Base-by-base conservation (phyloP, 106 monocot species). In the Cymbidium sinense region DNA sequence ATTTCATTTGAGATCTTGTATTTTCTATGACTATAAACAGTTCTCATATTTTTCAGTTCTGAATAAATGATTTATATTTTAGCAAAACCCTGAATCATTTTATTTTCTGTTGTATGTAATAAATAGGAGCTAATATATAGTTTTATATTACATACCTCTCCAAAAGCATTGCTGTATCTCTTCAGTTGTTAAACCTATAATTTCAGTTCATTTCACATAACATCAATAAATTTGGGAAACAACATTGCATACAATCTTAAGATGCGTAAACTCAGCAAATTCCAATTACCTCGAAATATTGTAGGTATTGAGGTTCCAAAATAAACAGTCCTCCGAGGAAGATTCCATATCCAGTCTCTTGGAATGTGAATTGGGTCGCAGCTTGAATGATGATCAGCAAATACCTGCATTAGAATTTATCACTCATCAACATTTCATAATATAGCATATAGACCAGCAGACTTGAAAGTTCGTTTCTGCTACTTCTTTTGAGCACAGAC, bases 141-240 rank as follows among this genome's bases (percentile, higher is more conserved):
- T 58, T 11, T 31, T 67, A 17, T 3, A 21, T 55, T 34, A 44
- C 81, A 52, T 82, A 82, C 81, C 81, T 82, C 76, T 82, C 76
- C 81, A 82, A 82, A 82, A 82, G 70, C 81, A 82, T 30, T 82
- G 77, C 51, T 82, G 81, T 70, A 82, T 77, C 70, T 20, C 81
- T 51, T 82, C 81, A 4, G 77, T 82, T n/a, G 81, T 70, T 43
- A 82, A 69, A 7, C 81, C 81, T 82, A 35, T 70, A 35, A 82
- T 35, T 71, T 71, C 71, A 71, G 13, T 34, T 36, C 21, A 39
- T 39, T n/a, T 36, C 34, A 8, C 69, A 69, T 69, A 69, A 39
- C 37, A 4, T 71, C 37, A 71, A 21, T 21, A 19, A 15, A 7
- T 44, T 43, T 20, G 7, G 6, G 28, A 43, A 44, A 74, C 44